Conservation (phyloP, 1,139 yeast genomes). For the Kurtzmaniella quercitrusa region DNA sequence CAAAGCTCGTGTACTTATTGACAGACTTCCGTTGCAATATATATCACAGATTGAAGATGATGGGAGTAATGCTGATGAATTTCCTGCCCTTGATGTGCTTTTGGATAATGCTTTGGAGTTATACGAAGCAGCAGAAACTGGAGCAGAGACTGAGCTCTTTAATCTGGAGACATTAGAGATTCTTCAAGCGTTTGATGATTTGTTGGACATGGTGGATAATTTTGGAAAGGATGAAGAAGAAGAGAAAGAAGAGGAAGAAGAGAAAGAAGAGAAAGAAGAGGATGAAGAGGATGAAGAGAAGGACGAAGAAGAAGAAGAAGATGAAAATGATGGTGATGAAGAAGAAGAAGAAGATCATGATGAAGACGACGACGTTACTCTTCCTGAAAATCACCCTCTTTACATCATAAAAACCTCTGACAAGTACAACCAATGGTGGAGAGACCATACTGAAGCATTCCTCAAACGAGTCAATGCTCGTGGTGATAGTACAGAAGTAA, state of each 20-base stretch:
- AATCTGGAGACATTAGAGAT: constrained; percentile 44
- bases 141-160: constrained; percentile 25
- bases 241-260: neutral
- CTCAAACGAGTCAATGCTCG: constrained; percentile 26
- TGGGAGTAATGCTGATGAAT: constrained; percentile 4
- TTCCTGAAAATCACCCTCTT: constrained; percentile 53
- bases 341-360: constrained; percentile 26
- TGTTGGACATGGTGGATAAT: constrained; percentile 60
- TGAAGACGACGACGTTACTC: constrained; percentile 22
- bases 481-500: constrained; percentile 9
- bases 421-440: constrained; percentile 52
- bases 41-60: constrained; percentile 36
- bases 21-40: constrained; percentile 54
- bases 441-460: constrained; percentile 46
- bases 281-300: constrained; percentile 13
- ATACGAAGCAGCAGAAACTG: constrained; percentile 43
- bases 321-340: constrained; percentile 21
- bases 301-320: constrained; percentile 18
- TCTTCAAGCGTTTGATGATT: constrained; percentile 56
- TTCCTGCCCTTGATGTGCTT: constrained; percentile 29
- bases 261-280: constrained; percentile 11
- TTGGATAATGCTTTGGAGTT: constrained; percentile 38
- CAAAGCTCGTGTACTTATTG: constrained; percentile 51
- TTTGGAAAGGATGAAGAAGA: constrained; percentile 54
- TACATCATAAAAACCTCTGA: constrained; percentile 31